These are phyloP conservation scores for Tuber umbilicatum DNA, from an alignment of 495 filamentous ascomycete genomes.

Conservation along the genomic window DNA sequence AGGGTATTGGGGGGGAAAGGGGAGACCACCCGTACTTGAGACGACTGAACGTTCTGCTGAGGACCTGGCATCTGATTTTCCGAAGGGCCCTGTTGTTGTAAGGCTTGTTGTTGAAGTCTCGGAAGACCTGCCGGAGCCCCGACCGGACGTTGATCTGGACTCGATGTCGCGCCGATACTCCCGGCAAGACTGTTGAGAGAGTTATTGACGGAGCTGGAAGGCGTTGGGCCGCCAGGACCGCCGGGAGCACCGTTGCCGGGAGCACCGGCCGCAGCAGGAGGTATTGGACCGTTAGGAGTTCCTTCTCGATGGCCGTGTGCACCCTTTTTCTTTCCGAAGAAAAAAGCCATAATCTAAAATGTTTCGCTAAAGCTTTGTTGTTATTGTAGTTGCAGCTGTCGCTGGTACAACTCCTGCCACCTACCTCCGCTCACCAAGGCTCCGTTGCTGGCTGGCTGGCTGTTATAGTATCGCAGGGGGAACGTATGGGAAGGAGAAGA, in stretches of 20 bases:
- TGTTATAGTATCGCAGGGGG: constrained; percentile 2
- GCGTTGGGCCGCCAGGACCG: constrained; percentile 44
- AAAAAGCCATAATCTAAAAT: constrained; percentile 53
- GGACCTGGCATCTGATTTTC: constrained; percentile 43
- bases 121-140: constrained; percentile 38
- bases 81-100: constrained; percentile 47
- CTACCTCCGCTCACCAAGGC: neutral
- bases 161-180: constrained; percentile 13
- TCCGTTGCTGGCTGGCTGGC: neutral
- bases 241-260: constrained; percentile 36
- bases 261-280: constrained; percentile 52
- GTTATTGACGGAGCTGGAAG: constrained; percentile 59
- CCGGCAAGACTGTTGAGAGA: constrained; percentile 55
- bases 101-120: constrained; percentile 51
- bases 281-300: constrained; percentile 49
- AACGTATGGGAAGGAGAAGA: neutral
- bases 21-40: constrained; percentile 25
- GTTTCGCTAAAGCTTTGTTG: neutral
- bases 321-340: constrained; percentile 58
- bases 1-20: neutral
- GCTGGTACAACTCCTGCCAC: neutral
- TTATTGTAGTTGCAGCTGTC: neutral
- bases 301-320: constrained; percentile 43
- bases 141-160: constrained; percentile 21
- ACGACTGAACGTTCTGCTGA: constrained; percentile 20